Conservation (phyloP, 257 asterid genomes). For the Haberlea rhodopensis region DNA sequence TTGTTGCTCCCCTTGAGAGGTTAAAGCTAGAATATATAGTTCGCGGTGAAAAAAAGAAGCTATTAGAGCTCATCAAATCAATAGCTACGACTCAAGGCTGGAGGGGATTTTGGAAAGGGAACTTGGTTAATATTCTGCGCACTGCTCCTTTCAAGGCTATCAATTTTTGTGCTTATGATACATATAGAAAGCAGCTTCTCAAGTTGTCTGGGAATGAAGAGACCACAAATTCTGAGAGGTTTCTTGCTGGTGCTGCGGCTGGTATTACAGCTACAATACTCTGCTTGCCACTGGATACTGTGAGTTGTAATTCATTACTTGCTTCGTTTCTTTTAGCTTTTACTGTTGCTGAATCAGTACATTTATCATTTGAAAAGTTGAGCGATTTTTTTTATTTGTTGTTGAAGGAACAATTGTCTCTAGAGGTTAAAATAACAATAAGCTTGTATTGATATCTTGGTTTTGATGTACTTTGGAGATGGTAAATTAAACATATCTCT, state of each 20-base stretch:
- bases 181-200: constrained; percentile 83
- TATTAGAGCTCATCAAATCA: constrained; percentile 56
- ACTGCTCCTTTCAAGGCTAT: constrained; percentile 99
- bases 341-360: not conserved
- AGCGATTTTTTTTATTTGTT: not conserved
- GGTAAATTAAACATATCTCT: not conserved
- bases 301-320: constrained; percentile 37
- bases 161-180: constrained; percentile 84
- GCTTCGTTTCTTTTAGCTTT: constrained; percentile 7
- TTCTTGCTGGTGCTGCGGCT: constrained; percentile 97
- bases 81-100: constrained; percentile 91
- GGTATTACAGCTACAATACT: constrained; percentile 97
- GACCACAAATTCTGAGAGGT: constrained; percentile 73
- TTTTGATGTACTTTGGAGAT: not conserved
- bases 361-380: not conserved
- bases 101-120: constrained; percentile 97
- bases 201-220: constrained; percentile 71
- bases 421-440: not conserved
- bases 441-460: not conserved
- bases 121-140: constrained; percentile 87
- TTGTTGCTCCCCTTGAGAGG: constrained; percentile 96
- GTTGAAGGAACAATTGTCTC: constrained; percentile 13
- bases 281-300: constrained; percentile 96
- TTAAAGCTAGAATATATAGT: constrained; percentile 90
- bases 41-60: constrained; percentile 75